A percentile compares a stretch with the other conserved stretches of the same genome.
Evolutionary conservation across 345 rosid genomes (phyloP).

Genomic region (Salix viminalis): DNA sequence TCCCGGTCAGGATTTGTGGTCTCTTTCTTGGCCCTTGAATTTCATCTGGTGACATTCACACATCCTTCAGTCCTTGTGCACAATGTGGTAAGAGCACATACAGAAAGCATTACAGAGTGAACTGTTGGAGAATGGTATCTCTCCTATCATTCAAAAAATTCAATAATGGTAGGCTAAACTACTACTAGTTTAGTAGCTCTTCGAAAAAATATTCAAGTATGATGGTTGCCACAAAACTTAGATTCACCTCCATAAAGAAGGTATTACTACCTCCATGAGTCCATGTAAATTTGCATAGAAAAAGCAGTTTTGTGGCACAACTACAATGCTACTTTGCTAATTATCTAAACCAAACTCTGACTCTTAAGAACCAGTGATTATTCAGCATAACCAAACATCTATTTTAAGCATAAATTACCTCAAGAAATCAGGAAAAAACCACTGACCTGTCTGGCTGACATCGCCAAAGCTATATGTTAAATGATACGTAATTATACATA

Average conservation of each 20-base stretch:
- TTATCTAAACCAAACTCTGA: background rate
- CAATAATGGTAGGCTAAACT: background rate
- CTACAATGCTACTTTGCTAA: background rate
- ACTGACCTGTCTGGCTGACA: background rate
- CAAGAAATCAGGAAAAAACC: background rate
- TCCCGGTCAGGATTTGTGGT: slow-evolving; percentile 68
- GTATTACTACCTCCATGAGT: background rate
- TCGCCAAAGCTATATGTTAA: background rate
- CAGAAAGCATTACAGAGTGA: slow-evolving; percentile 1
- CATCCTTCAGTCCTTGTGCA: slow-evolving; percentile 14
- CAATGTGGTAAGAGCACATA: background rate
- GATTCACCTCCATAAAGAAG: background rate
- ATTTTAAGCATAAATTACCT: background rate
- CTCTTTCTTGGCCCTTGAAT: slow-evolving; percentile 58
- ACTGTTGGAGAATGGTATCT: background rate
- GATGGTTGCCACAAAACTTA: background rate
- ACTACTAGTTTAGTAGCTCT: background rate
- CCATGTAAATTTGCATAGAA: background rate
- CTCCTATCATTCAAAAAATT: background rate
- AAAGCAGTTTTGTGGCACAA: background rate
- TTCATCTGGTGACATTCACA: slow-evolving; percentile 45
- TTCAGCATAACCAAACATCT: background rate
- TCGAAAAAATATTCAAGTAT: background rate
- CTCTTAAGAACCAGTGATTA: background rate
- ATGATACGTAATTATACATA: background rate